A percentile compares a stretch with the other conserved stretches of the same genome.
phyloP scores from a whole-genome alignment of 495 filamentous ascomycete species.

The Rusavskia elegans region DNA sequence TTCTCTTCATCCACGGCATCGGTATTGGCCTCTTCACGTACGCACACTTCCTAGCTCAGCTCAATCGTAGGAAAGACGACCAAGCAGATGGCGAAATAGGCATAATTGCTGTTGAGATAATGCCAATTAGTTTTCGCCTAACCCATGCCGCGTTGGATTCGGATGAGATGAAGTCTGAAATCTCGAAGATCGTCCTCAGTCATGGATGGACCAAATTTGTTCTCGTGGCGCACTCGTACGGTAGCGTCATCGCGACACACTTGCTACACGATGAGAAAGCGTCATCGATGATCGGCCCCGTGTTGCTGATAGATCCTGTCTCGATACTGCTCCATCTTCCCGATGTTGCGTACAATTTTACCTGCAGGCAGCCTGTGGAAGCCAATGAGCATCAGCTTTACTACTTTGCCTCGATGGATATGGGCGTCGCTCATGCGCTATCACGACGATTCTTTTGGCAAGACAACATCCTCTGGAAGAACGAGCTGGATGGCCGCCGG shows the following conservation, averaged over 20 bases:
- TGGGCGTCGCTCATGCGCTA: conserved; percentile 41
- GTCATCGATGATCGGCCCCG: conserved; percentile 24
- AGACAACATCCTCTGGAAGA: conserved; percentile 50
- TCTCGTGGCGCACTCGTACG: conserved; percentile 46
- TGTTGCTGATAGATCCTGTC: conserved; percentile 50
- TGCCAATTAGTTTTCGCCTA: conserved; percentile 46
- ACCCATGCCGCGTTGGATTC: conserved; percentile 29
- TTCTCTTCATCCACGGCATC: conserved; percentile 58
- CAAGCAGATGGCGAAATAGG: conserved; percentile 29
- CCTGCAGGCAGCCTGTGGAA: conserved; percentile 29
- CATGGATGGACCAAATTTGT: conserved; percentile 38
- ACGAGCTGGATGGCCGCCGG: conserved; percentile 33
- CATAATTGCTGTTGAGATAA: conserved; percentile 47
- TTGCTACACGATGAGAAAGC: conserved; percentile 32
- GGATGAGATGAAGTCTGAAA: conserved; percentile 31
- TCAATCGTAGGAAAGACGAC: conserved; percentile 19
- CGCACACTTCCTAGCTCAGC: conserved; percentile 32
- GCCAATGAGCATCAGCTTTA: conserved; percentile 52
- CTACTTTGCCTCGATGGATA: conserved; percentile 51
- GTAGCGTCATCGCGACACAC: conserved; percentile 44
- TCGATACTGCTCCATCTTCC: conserved; percentile 47
- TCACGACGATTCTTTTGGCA: conserved; percentile 51
- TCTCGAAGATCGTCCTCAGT: conserved; percentile 32
- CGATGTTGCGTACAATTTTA: conserved; percentile 59
- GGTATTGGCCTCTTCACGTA: conserved; percentile 53